A percentile compares a stretch with the other conserved stretches of the same genome.
Conservation (phyloP, 2,329 filamentous ascomycete genomes). For the Ascomycota sp. region DNA sequence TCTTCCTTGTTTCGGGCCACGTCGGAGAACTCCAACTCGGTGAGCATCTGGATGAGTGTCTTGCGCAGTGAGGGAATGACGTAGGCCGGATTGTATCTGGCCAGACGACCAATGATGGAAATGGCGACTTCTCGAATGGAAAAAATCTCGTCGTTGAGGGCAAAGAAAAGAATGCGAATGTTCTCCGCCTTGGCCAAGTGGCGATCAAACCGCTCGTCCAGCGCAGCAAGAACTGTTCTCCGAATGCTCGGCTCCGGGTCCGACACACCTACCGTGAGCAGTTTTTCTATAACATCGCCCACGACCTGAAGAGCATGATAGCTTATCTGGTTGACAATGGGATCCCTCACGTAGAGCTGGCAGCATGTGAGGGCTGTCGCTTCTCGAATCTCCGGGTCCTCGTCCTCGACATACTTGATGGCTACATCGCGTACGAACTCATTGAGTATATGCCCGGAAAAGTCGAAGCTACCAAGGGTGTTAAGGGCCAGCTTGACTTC, state of each 20-base stretch:
- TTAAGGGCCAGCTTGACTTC: constrained; percentile 87
- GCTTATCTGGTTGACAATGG: constrained; percentile 93
- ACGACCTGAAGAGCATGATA: constrained; percentile 93
- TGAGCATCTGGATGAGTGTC: constrained; percentile 84
- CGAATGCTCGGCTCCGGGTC: constrained; percentile 79
- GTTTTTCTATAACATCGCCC: constrained; percentile 88
- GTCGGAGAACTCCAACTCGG: constrained; percentile 88
- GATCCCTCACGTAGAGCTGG: constrained; percentile 88
- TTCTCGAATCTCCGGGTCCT: constrained; percentile 79
- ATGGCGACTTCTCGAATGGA: constrained; percentile 85
- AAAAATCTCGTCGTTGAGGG: constrained; percentile 86
- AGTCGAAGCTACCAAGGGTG: constrained; percentile 94
- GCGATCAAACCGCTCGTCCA: constrained; percentile 84
- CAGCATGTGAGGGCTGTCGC: constrained; percentile 92
- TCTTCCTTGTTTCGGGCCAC: constrained; percentile 89
- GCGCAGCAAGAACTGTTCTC: constrained; percentile 63
- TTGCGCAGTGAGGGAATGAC: constrained; percentile 91
- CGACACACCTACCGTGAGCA: constrained; percentile 82
- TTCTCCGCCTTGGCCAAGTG: constrained; percentile 97
- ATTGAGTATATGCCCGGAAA: constrained; percentile 76
- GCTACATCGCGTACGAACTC: constrained; percentile 97
- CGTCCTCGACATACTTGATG: constrained; percentile 92
- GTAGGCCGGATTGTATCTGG: constrained; percentile 81
- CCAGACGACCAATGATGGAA: constrained; percentile 82
- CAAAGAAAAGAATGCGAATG: constrained; percentile 82